Percentiles rank a stretch among this genome's conserved stretches.
phyloP scores from a whole-genome alignment of 2,329 filamentous ascomycete species.

The Coleophoma crateriformis region DNA sequence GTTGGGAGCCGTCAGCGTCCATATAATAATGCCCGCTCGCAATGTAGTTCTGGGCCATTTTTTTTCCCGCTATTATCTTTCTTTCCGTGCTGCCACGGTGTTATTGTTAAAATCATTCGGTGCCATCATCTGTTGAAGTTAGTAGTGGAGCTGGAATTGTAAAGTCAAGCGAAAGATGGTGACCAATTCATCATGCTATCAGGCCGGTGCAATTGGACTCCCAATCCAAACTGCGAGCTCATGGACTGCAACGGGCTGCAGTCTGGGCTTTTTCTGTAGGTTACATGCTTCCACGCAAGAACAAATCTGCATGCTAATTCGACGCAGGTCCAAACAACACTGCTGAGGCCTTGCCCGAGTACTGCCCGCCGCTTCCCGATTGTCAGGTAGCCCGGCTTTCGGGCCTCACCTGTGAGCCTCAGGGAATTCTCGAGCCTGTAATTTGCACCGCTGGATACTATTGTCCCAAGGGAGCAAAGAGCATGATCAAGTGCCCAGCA shows the following conservation, averaged over 20 bases:
- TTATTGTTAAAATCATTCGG: background rate
- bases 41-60: no score
- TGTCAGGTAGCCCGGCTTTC: constrained; percentile 13
- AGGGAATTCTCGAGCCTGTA: constrained; percentile 39
- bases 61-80: no score
- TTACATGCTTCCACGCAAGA: background rate
- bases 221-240: background rate
- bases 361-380: constrained; percentile 15
- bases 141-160: background rate
- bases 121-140: background rate
- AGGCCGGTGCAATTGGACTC: background rate
- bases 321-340: constrained; percentile 14
- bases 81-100: no score
- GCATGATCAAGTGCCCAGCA: constrained; percentile 33
- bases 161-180: no score
- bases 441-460: constrained; percentile 35
- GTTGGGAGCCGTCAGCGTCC: no score
- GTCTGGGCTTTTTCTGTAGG: background rate
- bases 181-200: background rate
- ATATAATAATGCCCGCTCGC: no score
- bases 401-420: constrained; percentile 9
- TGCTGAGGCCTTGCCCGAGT: constrained; percentile 13
- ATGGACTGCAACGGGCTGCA: background rate
- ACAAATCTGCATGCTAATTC: background rate
- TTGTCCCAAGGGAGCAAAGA: constrained; percentile 27